These are phyloP conservation scores for Arxiozyma slooffiae DNA, from an alignment of 1,139 yeast genomes.

Conservation along the genomic window DNA sequence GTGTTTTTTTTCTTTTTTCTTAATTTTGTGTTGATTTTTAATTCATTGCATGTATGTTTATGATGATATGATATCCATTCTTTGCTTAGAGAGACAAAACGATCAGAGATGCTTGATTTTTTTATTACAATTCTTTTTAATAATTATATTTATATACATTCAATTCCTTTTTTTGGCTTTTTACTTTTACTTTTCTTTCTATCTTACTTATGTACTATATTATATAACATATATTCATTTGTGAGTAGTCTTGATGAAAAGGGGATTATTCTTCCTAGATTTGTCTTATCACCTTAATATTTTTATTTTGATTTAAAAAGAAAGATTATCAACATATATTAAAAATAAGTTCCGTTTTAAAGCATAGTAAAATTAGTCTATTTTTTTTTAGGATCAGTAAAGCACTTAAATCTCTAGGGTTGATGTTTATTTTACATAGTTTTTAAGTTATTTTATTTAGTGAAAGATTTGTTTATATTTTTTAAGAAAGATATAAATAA, in stretches of 20 bases:
- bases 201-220: not conserved
- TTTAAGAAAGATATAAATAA: too few relatives aligned
- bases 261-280: not conserved
- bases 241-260: not conserved
- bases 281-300: not conserved
- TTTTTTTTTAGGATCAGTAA: too few relatives aligned
- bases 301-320: too few relatives aligned
- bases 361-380: too few relatives aligned
- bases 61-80: not conserved
- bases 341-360: too few relatives aligned
- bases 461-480: too few relatives aligned
- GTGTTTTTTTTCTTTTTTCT: not conserved
- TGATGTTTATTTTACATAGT: too few relatives aligned
- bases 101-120: not conserved
- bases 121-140: not conserved
- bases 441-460: too few relatives aligned
- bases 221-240: not conserved
- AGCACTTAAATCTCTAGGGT: too few relatives aligned
- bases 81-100: not conserved
- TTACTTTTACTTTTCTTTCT: not conserved
- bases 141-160: constrained; percentile 1
- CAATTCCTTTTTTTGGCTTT: not conserved
- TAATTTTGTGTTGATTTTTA: not conserved
- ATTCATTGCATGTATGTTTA: not conserved
- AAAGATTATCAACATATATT: too few relatives aligned